Evolutionary conservation across 2,329 filamentous ascomycete species (phyloP).

Genomic region (Aspergillus pseudoterreus): DNA sequence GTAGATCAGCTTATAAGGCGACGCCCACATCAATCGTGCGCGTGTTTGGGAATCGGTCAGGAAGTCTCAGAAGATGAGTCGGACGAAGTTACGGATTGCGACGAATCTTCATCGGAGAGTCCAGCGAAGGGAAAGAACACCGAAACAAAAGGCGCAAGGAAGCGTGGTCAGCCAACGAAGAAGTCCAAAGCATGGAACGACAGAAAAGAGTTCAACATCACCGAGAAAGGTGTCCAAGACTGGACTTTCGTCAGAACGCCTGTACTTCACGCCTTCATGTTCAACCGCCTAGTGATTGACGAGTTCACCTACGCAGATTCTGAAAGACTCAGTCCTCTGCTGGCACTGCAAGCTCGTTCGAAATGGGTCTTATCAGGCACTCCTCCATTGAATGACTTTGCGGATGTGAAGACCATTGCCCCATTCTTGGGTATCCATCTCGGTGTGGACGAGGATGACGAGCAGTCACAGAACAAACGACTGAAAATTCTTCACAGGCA

Average conservation of each 20-base stretch:
- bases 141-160: slow-evolving; percentile 3
- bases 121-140: background rate
- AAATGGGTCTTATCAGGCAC: slow-evolving; percentile 64
- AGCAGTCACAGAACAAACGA: slow-evolving; percentile 44
- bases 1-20: slow-evolving; percentile 11
- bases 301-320: slow-evolving; percentile 59
- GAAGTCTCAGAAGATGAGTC: background rate
- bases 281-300: slow-evolving; percentile 60
- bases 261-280: slow-evolving; percentile 58
- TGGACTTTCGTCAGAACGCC: slow-evolving; percentile 29
- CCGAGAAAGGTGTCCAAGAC: slow-evolving; percentile 4
- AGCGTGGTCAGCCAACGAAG: slow-evolving; percentile 1
- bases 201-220: slow-evolving; percentile 22
- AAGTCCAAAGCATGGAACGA: slow-evolving; percentile 15
- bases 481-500: slow-evolving; percentile 30
- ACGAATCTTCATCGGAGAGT: slow-evolving; percentile 3
- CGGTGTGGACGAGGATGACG: slow-evolving; percentile 51
- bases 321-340: slow-evolving; percentile 41
- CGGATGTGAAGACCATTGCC: slow-evolving; percentile 58
- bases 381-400: slow-evolving; percentile 55
- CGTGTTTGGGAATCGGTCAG: background rate
- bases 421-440: slow-evolving; percentile 54
- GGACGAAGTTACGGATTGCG: slow-evolving; percentile 7
- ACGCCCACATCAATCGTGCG: background rate
- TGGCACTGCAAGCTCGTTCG: slow-evolving; percentile 47